Percentiles rank a stretch among this genome's conserved stretches.
Evolutionary conservation across 208 protist genomes (phyloP).

Genomic region (Leishmania braziliensis): DNA sequence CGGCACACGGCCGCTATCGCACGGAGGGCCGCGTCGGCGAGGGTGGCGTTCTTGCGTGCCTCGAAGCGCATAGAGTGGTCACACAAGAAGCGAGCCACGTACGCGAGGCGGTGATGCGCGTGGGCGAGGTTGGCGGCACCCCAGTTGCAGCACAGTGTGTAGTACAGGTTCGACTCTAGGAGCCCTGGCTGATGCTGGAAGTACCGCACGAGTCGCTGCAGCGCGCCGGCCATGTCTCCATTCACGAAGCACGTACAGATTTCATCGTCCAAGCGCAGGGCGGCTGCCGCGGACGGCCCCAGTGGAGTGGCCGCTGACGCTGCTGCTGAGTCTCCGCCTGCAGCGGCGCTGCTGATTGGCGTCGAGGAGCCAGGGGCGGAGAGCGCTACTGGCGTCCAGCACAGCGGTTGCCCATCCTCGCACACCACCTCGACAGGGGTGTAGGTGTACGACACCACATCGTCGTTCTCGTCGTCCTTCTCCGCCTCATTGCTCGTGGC

Average conservation of each 20-base stretch:
- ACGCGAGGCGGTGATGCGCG: constrained; percentile 76
- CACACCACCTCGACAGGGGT: neutral
- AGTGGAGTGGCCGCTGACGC: neutral
- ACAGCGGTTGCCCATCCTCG: constrained; percentile 16
- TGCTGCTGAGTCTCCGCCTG: neutral
- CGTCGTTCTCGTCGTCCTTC: constrained; percentile 4
- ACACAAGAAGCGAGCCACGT: constrained; percentile 53
- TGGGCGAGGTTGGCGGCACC: constrained; percentile 65
- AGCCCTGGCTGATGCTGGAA: constrained; percentile 50
- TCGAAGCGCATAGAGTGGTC: constrained; percentile 56
- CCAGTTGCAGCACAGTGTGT: constrained; percentile 68
- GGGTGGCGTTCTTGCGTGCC: constrained; percentile 44
- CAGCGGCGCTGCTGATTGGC: neutral
- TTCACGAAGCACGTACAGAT: constrained; percentile 67
- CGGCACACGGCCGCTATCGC: constrained; percentile 44
- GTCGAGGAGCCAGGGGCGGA: constrained; percentile 21
- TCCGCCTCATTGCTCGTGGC: constrained; percentile 10
- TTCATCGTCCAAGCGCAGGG: constrained; percentile 60
- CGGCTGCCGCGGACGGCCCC: neutral
- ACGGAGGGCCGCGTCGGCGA: constrained; percentile 68
- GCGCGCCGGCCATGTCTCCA: constrained; percentile 52
- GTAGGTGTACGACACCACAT: constrained; percentile 17
- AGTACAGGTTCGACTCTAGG: constrained; percentile 67
- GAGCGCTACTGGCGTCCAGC: constrained; percentile 19
- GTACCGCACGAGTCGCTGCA: constrained; percentile 58